Evolutionary conservation across 495 filamentous ascomycete species (phyloP), one percentile per base, ranked within the genome.

Genomic region (Trichocladium uniseriatum): DNA sequence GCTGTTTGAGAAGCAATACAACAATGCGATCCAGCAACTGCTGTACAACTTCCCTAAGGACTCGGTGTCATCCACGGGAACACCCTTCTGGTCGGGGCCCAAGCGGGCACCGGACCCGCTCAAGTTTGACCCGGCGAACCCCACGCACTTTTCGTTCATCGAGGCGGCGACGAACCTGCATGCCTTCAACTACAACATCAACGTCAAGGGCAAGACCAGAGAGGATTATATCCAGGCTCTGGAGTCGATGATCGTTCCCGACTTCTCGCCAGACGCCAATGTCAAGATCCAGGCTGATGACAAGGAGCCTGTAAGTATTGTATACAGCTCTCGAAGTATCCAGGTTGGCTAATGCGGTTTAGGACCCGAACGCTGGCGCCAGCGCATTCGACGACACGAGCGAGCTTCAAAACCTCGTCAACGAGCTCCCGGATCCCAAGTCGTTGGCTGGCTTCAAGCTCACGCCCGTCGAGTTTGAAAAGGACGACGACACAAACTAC

Each of bases 21-120:
- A 94, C 71, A 94, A 99, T 61, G 86, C 86, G 21, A 96, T 99
- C 47, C 88, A 94, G 63, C 94, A 99, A 62, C 74, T 99, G 36
- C 77, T 99, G 9, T 94, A 86, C 76, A 99, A 95, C 71, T 99
- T 99, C 73, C 94, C 92, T 36, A 91, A 90, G 63, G 92, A 97
- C 64, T 86, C 90, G 0, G 78, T 74, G 31, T 95, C 92, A 3
- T 89, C 87, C 28, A 84, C 79, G 18, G 92, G 94, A 34, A 83
- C 90, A 48, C 86, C 79, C 1, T 99, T 99, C 75, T 99, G 94
- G 94, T 96, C 91, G 46, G 94, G 94, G 36, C 94, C 94, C 16
- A 99, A 99, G 79, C 88, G 94, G 60, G 94, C 94, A 6, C 94
- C 94, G 9, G 85, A 91, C 49, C 83, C 92, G 55, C 69, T 96